Evolutionary conservation across 139 green algal genomes (phyloP), one percentile per base, ranked within the genome.

Genomic region (Pycnococcus provasolii): DNA sequence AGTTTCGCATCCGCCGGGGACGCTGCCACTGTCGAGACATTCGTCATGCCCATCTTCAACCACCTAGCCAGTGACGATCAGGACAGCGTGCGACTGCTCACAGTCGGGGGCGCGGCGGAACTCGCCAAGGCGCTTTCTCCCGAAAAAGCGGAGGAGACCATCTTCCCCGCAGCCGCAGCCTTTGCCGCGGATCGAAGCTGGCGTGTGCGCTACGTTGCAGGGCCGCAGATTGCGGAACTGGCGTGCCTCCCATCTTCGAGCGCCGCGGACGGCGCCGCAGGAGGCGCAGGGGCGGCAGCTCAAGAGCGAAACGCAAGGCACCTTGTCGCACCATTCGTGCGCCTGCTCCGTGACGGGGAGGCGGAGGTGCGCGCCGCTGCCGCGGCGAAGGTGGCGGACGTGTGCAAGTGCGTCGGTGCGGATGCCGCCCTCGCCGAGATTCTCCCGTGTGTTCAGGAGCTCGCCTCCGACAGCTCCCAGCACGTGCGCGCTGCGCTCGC

Each of bases 51-150:
- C 3, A 72, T 94, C 5, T 96, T 98, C 73, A 87, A 79, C 43
- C 76, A 91, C 44, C 79, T 98, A 2, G 94, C 85, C 1, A 71
- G 86, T 41, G 91, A 96, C 61, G 90, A 98, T 43, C 94, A 99
- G 75, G 94, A 99, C 79, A 95, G 86, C 3, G 94, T 99, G 46
- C 81, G 94, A 40, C 77, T 98, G 67, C 84, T 99, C 26, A 89
- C 91, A 8, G 93, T 97, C 15, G 89, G 96, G 68, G 82, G 77
- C 57, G 96, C 89, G 54, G 84, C 86, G 1, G 79, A 85, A 0
- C 83, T 99, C 58, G 92, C 88, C 3, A 66, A 77, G 45, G 73
- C 91, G 9, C 70, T 97, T 15, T 74, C 68, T 26, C 68, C 72
- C 15, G 73, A 90, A 2, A 91, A 96, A 4, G 86, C 81, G 41